These are phyloP conservation scores for Clavulina sp. DNA, from an alignment of 768 basidiomycete genomes.

Conservation along the genomic window DNA sequence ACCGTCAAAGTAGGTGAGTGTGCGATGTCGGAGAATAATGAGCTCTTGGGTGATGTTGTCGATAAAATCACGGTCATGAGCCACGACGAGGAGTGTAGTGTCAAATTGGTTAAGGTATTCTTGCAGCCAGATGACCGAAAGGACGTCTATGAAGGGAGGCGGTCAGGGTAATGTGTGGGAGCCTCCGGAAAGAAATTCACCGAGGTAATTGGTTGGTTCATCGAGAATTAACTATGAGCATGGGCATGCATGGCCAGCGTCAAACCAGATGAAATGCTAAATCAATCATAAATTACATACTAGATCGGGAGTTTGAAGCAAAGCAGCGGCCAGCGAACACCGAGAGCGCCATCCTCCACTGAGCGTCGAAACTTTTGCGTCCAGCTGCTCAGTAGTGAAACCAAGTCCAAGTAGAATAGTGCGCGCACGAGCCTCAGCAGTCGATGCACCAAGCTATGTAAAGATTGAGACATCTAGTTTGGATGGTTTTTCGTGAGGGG, in stretches of 20 bases:
- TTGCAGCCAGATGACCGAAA: constrained; percentile 20
- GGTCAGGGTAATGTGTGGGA: constrained; percentile 18
- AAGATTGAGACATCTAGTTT: background rate
- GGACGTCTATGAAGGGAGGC: constrained; percentile 7
- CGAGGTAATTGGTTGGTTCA: constrained; percentile 25
- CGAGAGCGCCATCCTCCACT: constrained; percentile 53
- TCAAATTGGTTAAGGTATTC: constrained; percentile 26
- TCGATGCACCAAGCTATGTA: constrained; percentile 14
- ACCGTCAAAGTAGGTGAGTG: constrained; percentile 38
- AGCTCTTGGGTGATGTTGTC: constrained; percentile 42
- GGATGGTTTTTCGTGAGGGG: background rate
- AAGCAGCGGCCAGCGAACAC: constrained; percentile 37
- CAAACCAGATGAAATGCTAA: background rate
- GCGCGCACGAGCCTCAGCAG: constrained; percentile 24
- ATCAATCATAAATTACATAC: background rate
- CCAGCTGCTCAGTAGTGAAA: constrained; percentile 27
- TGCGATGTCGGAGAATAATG: constrained; percentile 37
- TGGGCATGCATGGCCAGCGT: background rate
- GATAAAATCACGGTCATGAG: constrained; percentile 49
- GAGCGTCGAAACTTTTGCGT: constrained; percentile 25
- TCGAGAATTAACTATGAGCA: constrained; percentile 7
- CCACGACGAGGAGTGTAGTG: constrained; percentile 40
- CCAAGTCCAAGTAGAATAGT: constrained; percentile 41
- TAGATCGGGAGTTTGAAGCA: constrained; percentile 35
- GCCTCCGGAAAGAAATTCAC: constrained; percentile 18